Evolutionary conservation across 73 alveolate genomes (phyloP).

Genomic region (Uronychia binucleata): DNA sequence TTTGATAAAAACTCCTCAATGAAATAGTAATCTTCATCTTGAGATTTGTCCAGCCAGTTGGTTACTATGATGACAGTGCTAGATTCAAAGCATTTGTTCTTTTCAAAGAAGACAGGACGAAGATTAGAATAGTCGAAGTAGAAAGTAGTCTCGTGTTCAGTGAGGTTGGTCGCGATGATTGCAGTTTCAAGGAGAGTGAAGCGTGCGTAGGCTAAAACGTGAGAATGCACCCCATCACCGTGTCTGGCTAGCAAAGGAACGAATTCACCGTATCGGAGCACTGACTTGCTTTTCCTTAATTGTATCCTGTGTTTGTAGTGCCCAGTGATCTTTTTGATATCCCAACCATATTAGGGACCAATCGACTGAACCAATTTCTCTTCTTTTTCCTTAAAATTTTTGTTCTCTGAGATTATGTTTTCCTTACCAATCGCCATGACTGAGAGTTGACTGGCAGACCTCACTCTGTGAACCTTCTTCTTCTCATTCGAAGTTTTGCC

Average conservation of each 20-base stretch:
- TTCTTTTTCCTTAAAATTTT: slow-evolving; percentile 58
- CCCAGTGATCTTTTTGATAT: slow-evolving; percentile 80
- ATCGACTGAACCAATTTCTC: slow-evolving; percentile 59
- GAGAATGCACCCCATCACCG: slow-evolving; percentile 79
- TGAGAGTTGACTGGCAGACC: slow-evolving; percentile 8
- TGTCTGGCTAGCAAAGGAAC: slow-evolving; percentile 84
- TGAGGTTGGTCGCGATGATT: slow-evolving; percentile 58
- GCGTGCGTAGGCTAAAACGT: slow-evolving; percentile 92
- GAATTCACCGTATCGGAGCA: slow-evolving; percentile 86
- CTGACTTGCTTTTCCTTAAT: slow-evolving; percentile 85
- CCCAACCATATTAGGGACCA: slow-evolving; percentile 94
- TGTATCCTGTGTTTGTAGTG: slow-evolving; percentile 93
- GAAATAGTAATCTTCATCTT: slow-evolving; percentile 78
- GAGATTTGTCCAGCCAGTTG: slow-evolving; percentile 74
- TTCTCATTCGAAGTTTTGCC: slow-evolving; percentile 1
- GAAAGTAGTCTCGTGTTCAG: slow-evolving; percentile 79
- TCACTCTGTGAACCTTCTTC: slow-evolving; percentile 41
- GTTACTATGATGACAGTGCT: slow-evolving; percentile 81
- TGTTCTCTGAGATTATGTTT: neutral
- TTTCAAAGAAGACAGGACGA: neutral
- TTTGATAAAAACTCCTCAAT: slow-evolving; percentile 75
- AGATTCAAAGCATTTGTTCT: slow-evolving; percentile 7
- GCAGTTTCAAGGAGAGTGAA: slow-evolving; percentile 89
- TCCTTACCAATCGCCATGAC: neutral
- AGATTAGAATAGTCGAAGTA: slow-evolving; percentile 80